Percentiles rank a stretch among this genome's conserved stretches.
These are phyloP conservation scores for Umbelopsis isabellina DNA, from an alignment of 192 early-diverging fungal genomes.

Conservation along the genomic window DNA sequence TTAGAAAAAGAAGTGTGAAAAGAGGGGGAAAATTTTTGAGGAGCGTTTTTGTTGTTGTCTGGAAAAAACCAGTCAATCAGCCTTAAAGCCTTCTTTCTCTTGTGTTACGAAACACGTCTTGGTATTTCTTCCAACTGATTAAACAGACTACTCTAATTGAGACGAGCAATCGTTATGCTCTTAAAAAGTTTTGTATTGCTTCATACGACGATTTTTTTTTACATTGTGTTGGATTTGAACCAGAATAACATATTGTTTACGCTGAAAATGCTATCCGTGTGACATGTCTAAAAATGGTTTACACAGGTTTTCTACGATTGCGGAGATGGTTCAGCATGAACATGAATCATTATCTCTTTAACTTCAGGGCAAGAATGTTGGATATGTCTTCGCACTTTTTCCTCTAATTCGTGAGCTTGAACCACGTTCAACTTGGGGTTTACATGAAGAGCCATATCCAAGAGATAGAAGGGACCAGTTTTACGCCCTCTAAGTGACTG, in stretches of 20 bases:
- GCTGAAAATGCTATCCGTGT: conserved; percentile 9
- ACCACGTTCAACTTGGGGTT: conserved; percentile 49
- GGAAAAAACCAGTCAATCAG: conserved; percentile 1
- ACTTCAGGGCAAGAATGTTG: conserved; percentile 39
- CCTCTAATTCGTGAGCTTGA: conserved; percentile 48
- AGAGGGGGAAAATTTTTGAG: conserved; percentile 2
- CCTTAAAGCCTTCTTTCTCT: not conserved
- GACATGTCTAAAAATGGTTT: conserved; percentile 12
- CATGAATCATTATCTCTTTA: conserved; percentile 42
- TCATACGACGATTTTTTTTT: no score
- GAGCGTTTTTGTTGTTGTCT: conserved; percentile 15
- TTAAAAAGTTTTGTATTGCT: no score
- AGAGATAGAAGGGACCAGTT: conserved; percentile 57
- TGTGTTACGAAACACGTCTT: no score
- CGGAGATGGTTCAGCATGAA: conserved; percentile 37
- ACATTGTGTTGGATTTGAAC: no score
- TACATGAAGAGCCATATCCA: conserved; percentile 57
- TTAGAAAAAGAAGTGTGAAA: not conserved
- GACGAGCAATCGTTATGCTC: no score
- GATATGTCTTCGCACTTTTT: conserved; percentile 27
- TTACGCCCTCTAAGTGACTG: conserved; percentile 55
- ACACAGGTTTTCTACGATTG: not conserved
- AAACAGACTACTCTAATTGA: no score
- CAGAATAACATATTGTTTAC: not conserved
- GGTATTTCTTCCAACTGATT: no score